Evolutionary conservation across 2,329 filamentous ascomycete genomes (phyloP).

Genomic region (Fusarium newnesense): DNA sequence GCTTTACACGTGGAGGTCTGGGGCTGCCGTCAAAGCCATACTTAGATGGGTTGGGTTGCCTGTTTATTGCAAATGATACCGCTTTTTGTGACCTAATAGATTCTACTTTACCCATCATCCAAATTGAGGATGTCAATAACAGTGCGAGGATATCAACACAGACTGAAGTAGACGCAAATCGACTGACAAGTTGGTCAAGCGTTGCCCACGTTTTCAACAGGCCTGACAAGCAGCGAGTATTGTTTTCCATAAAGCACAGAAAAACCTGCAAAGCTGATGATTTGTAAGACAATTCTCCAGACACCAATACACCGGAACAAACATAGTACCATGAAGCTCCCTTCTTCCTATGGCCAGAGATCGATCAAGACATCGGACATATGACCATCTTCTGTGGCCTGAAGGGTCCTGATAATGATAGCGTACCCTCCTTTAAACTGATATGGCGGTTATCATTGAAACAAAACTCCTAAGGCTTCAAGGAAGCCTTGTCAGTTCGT

Average conservation of each 20-base stretch:
- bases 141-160: neutral
- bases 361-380: neutral
- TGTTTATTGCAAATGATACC: neutral
- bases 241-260: constrained; percentile 30
- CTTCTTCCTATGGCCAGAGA: neutral
- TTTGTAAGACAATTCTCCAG: constrained; percentile 39
- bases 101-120: neutral
- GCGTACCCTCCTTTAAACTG: neutral
- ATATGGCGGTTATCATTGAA: neutral
- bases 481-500: neutral
- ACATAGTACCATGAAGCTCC: constrained; percentile 25
- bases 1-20: constrained; percentile 29
- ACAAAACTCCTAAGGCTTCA: neutral
- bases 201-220: neutral
- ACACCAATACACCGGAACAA: constrained; percentile 42
- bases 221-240: constrained; percentile 1
- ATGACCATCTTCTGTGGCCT: neutral
- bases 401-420: neutral
- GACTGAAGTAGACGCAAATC: neutral
- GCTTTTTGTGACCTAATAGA: neutral
- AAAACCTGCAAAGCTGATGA: constrained; percentile 28
- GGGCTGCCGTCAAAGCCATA: constrained; percentile 10
- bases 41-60: neutral
- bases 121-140: neutral
- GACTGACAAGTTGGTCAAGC: neutral